phyloP scores from a whole-genome alignment of 2,329 filamentous ascomycete species.

The Clonostachys solani region DNA sequence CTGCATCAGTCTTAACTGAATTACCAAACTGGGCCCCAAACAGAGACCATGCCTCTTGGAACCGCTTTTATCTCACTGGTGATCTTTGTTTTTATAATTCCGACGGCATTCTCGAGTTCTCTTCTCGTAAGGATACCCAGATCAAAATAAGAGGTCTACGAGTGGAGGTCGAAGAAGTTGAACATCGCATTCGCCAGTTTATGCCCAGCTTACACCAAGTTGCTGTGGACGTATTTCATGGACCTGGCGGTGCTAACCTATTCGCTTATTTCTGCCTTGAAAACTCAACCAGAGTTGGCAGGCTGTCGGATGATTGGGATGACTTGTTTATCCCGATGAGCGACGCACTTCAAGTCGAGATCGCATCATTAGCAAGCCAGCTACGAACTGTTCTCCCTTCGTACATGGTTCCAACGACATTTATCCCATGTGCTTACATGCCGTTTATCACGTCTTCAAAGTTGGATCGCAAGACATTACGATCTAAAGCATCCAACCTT shows the following conservation, averaged over 20 bases:
- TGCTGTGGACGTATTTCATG: not conserved
- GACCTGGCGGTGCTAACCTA: not conserved
- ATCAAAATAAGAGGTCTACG: slow-evolving; percentile 13
- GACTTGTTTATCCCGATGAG: slow-evolving; percentile 4
- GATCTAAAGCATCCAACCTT: slow-evolving; percentile 1
- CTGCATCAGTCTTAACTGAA: slow-evolving; percentile 37
- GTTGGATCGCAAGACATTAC: slow-evolving; percentile 5
- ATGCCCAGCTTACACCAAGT: not conserved
- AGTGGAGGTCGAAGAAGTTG: slow-evolving; percentile 11
- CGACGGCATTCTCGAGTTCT: slow-evolving; percentile 8
- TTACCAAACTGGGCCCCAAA: too few species aligned
- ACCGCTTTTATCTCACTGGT: slow-evolving; percentile 18
- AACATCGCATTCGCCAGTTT: slow-evolving; percentile 1
- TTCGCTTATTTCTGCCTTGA: not conserved
- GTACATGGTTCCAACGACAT: slow-evolving; percentile 12
- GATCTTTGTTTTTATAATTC: slow-evolving; percentile 8
- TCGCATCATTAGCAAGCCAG: slow-evolving; percentile 7
- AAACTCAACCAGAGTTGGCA: not conserved
- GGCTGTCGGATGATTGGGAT: not conserved
- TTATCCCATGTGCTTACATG: slow-evolving; percentile 10
- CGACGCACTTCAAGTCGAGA: slow-evolving; percentile 3
- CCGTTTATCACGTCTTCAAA: slow-evolving; percentile 10
- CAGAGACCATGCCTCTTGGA: slow-evolving; percentile 32
- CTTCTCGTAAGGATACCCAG: slow-evolving; percentile 8
- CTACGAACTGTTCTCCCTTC: slow-evolving; percentile 5